A percentile compares a stretch with the other conserved stretches of the same genome.
Conservation (phyloP, 1,284 basidiomycete genomes). For the Erythrobasidium hasegawianum region DNA sequence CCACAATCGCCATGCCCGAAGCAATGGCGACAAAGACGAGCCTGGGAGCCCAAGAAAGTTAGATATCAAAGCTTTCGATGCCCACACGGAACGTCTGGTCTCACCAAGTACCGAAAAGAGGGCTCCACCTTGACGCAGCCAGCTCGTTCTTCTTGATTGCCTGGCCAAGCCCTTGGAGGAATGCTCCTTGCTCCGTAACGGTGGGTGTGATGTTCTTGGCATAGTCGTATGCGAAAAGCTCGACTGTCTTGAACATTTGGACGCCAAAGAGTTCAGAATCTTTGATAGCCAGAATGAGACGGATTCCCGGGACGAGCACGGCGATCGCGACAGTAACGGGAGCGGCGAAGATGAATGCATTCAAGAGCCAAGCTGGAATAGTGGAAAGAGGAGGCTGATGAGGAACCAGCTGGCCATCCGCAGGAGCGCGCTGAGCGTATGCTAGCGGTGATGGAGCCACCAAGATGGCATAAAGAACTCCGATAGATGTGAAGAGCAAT, state of each 20-base stretch:
- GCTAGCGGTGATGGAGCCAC: constrained; percentile 15
- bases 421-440: neutral
- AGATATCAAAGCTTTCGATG: neutral
- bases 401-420: neutral
- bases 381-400: constrained; percentile 13
- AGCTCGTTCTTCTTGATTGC: neutral
- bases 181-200: constrained; percentile 1
- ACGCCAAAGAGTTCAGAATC: constrained; percentile 2
- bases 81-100: neutral
- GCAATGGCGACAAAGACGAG: constrained; percentile 11
- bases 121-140: constrained; percentile 10
- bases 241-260: neutral
- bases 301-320: constrained; percentile 16
- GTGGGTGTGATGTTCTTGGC: neutral
- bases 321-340: constrained; percentile 3
- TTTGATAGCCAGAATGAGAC: constrained; percentile 12
- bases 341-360: constrained; percentile 17
- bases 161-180: constrained; percentile 1
- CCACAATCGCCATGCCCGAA: neutral
- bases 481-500: constrained; percentile 18
- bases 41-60: neutral
- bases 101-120: constrained; percentile 17
- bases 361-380: constrained; percentile 19
- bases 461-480: constrained; percentile 20
- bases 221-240: neutral